phyloP scores from a whole-genome alignment of 2,329 filamentous ascomycete genomes.

The Aquanectria penicillioides region DNA sequence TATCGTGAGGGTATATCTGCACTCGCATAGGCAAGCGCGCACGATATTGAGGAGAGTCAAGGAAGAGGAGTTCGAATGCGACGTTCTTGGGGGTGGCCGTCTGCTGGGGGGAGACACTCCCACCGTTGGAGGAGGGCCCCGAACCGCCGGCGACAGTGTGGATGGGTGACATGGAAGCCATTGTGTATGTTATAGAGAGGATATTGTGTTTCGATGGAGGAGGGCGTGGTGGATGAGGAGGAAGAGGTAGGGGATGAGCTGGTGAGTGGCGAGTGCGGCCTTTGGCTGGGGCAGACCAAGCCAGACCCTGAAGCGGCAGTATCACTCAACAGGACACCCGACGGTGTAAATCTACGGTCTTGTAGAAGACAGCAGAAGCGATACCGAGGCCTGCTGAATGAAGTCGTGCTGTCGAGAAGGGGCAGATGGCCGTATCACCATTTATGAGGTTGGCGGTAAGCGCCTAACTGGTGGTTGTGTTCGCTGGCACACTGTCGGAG shows the following conservation, averaged over 20 bases:
- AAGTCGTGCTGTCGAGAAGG: constrained; percentile 32
- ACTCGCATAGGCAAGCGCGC: constrained; percentile 86
- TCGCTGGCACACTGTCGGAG: constrained; percentile 34
- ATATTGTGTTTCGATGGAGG: constrained; percentile 39
- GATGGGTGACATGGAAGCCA: constrained; percentile 60
- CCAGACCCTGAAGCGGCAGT: constrained; percentile 39
- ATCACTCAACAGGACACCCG: constrained; percentile 41
- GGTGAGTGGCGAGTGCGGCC: constrained; percentile 44
- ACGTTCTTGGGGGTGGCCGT: constrained; percentile 73
- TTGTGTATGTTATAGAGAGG: constrained; percentile 45
- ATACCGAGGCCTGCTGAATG: constrained; percentile 28
- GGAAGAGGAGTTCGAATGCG: constrained; percentile 80
- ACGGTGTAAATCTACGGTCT: constrained; percentile 39
- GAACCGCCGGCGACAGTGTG: constrained; percentile 47
- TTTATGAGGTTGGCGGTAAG: constrained; percentile 47
- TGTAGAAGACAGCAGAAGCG: constrained; percentile 33
- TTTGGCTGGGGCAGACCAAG: constrained; percentile 45
- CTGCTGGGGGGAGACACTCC: constrained; percentile 59
- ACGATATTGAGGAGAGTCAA: constrained; percentile 73
- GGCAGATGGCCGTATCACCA: constrained; percentile 42
- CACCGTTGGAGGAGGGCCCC: constrained; percentile 51
- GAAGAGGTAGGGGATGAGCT: constrained; percentile 33
- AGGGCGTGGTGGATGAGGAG: constrained; percentile 31
- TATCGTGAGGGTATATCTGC: constrained; percentile 94
- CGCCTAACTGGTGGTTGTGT: constrained; percentile 43